Conservation (phyloP, 1,284 basidiomycete genomes). For the Kwoniella shivajii region DNA sequence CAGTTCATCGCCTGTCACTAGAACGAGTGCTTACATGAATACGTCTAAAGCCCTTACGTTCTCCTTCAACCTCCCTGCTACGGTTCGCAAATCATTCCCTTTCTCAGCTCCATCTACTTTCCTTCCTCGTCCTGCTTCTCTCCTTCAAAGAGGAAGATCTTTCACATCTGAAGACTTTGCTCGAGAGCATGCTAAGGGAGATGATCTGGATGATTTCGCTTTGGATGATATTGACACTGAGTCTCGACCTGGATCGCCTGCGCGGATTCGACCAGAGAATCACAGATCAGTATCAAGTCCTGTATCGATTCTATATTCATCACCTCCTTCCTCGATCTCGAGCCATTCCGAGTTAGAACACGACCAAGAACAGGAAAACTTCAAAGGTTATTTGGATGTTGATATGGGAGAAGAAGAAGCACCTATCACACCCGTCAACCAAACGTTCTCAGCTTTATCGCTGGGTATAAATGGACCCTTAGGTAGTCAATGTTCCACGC, state of each 20-base stretch:
- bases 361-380: background rate
- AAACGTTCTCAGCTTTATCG: conserved; percentile 23
- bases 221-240: conserved; percentile 14
- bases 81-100: conserved; percentile 17
- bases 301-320: conserved; percentile 11
- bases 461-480: conserved; percentile 4
- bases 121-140: conserved; percentile 31
- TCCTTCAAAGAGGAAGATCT: conserved; percentile 43
- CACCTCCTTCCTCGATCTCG: conserved; percentile 21
- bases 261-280: conserved; percentile 13
- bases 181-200: conserved; percentile 15
- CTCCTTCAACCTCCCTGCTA: conserved; percentile 30
- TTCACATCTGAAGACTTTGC: conserved; percentile 39
- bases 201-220: conserved; percentile 6
- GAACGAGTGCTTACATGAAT: background rate
- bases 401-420: conserved; percentile 13
- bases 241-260: background rate
- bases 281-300: conserved; percentile 24
- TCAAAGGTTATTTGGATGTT: conserved; percentile 1
- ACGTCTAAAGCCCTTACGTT: conserved; percentile 25
- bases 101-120: conserved; percentile 6
- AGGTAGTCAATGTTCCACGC: conserved; percentile 15
- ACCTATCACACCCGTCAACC: conserved; percentile 27
- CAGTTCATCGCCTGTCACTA: background rate
- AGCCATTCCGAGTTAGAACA: conserved; percentile 5